phyloP scores from a whole-genome alignment of 805 yeast species.

The Wickerhamomyces rabaulensis region DNA sequence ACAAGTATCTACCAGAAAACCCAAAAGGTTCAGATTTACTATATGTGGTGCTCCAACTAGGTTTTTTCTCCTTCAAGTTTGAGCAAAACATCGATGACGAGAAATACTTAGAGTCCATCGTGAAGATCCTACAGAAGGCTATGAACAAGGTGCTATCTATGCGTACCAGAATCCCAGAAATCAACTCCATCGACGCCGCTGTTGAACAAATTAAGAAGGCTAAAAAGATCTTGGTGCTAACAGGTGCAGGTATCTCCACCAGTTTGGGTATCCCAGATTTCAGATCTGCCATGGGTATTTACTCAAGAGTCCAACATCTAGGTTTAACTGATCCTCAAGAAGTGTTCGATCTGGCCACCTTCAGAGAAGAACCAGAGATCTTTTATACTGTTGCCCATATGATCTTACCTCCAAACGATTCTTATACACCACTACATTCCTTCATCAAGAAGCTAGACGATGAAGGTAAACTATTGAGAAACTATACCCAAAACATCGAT shows the following conservation, averaged over 20 bases:
- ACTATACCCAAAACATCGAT: conserved; percentile 90
- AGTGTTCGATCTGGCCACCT: conserved; percentile 72
- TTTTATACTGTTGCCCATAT: conserved; percentile 85
- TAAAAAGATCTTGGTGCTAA: conserved; percentile 60
- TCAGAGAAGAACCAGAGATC: conserved; percentile 68
- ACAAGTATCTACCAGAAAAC: conserved; percentile 53
- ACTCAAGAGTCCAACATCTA: conserved; percentile 58
- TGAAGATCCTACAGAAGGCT: conserved; percentile 54
- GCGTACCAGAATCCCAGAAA: conserved; percentile 48
- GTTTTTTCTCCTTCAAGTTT: conserved; percentile 37
- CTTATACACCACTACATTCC: conserved; percentile 73
- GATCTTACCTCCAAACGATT: conserved; percentile 68
- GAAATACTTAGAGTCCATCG: conserved; percentile 38
- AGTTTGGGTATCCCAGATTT: conserved; percentile 90
- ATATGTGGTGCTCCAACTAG: conserved; percentile 54
- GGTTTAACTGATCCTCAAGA: conserved; percentile 87
- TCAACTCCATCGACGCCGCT: conserved; percentile 56
- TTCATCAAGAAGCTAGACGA: conserved; percentile 72
- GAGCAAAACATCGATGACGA: conserved; percentile 36
- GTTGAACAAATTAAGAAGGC: conserved; percentile 49
- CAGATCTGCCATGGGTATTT: conserved; percentile 83
- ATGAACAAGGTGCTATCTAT: conserved; percentile 55
- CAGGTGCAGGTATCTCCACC: conserved; percentile 94
- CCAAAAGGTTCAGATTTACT: conserved; percentile 56
- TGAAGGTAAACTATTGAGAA: conserved; percentile 70